phyloP scores from a whole-genome alignment of 2,329 filamentous ascomycete genomes.

The Penicillium sp. region DNA sequence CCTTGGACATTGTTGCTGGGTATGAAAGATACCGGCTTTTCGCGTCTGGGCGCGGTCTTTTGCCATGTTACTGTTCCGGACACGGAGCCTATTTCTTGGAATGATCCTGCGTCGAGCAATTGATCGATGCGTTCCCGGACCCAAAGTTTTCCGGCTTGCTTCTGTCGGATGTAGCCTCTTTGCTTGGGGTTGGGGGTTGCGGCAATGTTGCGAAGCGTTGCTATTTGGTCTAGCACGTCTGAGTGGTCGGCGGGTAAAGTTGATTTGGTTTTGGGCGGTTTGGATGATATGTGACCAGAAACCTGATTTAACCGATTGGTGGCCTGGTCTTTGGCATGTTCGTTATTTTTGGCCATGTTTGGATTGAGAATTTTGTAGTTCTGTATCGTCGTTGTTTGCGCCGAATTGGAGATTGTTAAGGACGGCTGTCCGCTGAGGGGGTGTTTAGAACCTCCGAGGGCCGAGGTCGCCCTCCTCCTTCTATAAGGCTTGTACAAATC shows the following conservation, averaged over 20 bases:
- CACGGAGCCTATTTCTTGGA: slow-evolving; percentile 62
- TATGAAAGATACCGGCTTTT: slow-evolving; percentile 51
- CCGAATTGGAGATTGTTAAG: slow-evolving; percentile 4
- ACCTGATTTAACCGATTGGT: slow-evolving; percentile 51
- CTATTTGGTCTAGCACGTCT: slow-evolving; percentile 61
- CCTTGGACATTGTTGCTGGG: slow-evolving; percentile 67
- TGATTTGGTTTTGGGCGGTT: slow-evolving; percentile 31
- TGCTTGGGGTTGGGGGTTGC: slow-evolving; percentile 56
- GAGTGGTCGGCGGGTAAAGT: slow-evolving; percentile 61
- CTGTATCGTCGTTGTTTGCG: too few species aligned
- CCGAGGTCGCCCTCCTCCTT: slow-evolving; percentile 8
- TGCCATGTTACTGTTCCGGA: slow-evolving; percentile 62
- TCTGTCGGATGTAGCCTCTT: slow-evolving; percentile 63
- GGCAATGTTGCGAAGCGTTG: slow-evolving; percentile 54
- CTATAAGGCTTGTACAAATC: slow-evolving; percentile 1
- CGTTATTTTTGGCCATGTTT: slow-evolving; percentile 12
- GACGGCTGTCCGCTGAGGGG: slow-evolving; percentile 12
- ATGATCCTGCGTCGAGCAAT: slow-evolving; percentile 58
- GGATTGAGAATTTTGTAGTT: neutral
- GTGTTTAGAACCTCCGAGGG: slow-evolving; percentile 4
- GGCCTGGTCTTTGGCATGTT: slow-evolving; percentile 29
- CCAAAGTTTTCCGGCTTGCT: slow-evolving; percentile 65
- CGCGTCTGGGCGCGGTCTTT: slow-evolving; percentile 39
- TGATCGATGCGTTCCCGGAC: slow-evolving; percentile 62
- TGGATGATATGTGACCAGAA: slow-evolving; percentile 42